Conservation (phyloP, 495 filamentous ascomycete species). For the Aspergillus ellipticus region DNA sequence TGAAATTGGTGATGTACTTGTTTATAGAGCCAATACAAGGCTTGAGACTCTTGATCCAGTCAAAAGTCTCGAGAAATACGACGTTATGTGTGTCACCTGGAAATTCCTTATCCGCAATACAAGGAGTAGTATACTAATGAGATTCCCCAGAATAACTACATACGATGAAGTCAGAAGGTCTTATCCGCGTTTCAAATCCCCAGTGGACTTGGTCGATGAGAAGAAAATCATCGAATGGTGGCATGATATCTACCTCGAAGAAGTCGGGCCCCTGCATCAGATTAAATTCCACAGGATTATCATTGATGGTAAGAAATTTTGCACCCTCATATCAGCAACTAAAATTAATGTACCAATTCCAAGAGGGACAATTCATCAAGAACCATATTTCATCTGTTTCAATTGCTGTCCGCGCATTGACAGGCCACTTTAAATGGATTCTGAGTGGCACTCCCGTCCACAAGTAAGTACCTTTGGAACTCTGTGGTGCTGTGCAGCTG, state of each 20-base stretch:
- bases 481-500: too few species aligned
- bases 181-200: constrained; percentile 38
- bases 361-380: constrained; percentile 57
- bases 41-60: constrained; percentile 9
- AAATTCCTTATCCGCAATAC: background rate
- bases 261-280: constrained; percentile 44
- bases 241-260: constrained; percentile 23
- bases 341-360: background rate
- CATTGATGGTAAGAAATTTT: constrained; percentile 47
- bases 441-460: constrained; percentile 60
- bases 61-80: constrained; percentile 13
- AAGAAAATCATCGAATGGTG: constrained; percentile 35
- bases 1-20: constrained; percentile 13
- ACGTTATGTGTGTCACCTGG: constrained; percentile 23
- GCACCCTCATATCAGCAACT: background rate
- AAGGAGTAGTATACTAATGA: background rate
- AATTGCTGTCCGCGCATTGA: constrained; percentile 51
- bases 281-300: constrained; percentile 53
- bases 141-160: constrained; percentile 38
- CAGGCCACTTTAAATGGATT: constrained; percentile 54
- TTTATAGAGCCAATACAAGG: constrained; percentile 11
- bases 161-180: constrained; percentile 52
- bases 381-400: constrained; percentile 48
- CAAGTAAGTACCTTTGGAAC: constrained; percentile 32
- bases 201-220: constrained; percentile 20